These are phyloP conservation scores for Capsella rubella DNA, from an alignment of 441 rosid species.

Conservation along the genomic window DNA sequence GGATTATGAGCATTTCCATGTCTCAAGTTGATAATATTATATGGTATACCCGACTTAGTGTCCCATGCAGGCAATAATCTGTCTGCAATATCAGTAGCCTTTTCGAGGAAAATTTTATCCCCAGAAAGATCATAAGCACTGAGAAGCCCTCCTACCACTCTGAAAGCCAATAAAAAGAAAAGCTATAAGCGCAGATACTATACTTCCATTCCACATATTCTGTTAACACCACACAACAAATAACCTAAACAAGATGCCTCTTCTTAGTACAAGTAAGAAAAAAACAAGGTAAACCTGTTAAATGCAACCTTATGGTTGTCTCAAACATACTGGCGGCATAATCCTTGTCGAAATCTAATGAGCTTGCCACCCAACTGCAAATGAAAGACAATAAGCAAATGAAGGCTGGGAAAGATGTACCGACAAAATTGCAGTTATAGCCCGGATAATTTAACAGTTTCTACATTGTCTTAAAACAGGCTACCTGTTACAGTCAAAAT, in stretches of 20 bases:
- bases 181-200: constrained; percentile 24
- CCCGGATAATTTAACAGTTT: background rate
- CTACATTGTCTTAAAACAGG: background rate
- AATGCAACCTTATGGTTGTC: constrained; percentile 99
- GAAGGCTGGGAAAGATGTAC: constrained; percentile 19
- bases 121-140: constrained; percentile 95
- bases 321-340: constrained; percentile 95
- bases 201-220: background rate
- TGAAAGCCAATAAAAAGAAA: constrained; percentile 47
- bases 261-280: constrained; percentile 33
- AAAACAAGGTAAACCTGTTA: constrained; percentile 66
- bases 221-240: constrained; percentile 9
- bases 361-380: constrained; percentile 93
- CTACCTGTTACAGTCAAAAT: background rate
- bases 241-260: constrained; percentile 36
- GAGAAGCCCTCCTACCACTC: constrained; percentile 99
- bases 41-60: constrained; percentile 88
- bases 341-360: constrained; percentile 92
- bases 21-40: constrained; percentile 81
- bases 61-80: constrained; percentile 97
- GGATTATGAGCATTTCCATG: constrained; percentile 85
- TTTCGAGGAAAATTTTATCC: constrained; percentile 84
- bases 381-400: constrained; percentile 34
- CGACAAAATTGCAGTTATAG: constrained; percentile 1
- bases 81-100: constrained; percentile 96